phyloP scores from a whole-genome alignment of 257 asterid species.

The Solanum pimpinellifolium region DNA sequence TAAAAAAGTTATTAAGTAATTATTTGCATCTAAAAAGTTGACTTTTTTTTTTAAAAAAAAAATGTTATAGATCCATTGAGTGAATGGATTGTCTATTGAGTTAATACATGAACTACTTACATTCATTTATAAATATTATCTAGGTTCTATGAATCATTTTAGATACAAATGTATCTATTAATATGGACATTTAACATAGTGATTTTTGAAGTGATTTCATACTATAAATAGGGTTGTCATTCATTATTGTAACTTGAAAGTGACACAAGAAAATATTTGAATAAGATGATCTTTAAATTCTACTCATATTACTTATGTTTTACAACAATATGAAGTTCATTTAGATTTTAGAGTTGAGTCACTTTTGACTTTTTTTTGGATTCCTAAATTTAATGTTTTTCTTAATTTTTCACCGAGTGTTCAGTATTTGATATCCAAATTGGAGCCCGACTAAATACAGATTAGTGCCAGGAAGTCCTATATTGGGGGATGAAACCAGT shows the following conservation, averaged over 20 bases:
- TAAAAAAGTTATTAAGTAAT: no score
- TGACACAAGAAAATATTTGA: no score
- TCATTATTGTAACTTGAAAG: background rate
- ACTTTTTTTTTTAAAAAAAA: no score
- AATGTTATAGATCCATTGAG: background rate
- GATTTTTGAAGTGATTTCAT: background rate
- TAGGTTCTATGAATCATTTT: background rate
- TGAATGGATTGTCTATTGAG: background rate
- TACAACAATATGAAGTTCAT: no score
- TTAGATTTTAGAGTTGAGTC: background rate
- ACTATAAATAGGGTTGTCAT: background rate
- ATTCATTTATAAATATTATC: background rate
- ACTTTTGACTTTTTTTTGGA: no score
- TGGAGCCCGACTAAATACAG: no score
- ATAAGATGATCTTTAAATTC: background rate
- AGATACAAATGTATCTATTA: no score
- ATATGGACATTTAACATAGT: background rate
- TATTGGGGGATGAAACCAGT: no score
- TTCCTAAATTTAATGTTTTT: no score
- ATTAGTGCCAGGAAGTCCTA: no score
- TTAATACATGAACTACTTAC: background rate
- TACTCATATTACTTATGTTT: background rate
- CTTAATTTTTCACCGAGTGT: no score
- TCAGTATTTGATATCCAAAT: no score
- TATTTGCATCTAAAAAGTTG: background rate